phyloP scores from a whole-genome alignment of 2,329 filamentous ascomycete genomes.

The Microdochium nivale region DNA sequence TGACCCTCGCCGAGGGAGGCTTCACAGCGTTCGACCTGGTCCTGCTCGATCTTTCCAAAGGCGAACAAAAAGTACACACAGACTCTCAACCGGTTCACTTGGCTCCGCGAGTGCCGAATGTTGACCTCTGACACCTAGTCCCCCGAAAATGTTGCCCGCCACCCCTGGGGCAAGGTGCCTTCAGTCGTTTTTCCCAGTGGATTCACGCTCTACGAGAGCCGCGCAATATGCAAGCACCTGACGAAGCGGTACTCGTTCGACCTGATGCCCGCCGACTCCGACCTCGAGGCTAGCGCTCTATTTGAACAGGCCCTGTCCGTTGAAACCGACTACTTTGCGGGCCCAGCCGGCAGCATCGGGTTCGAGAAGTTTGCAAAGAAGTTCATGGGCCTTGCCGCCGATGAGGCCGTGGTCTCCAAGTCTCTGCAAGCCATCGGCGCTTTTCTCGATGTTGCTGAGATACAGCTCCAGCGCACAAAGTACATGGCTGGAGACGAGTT shows the following conservation, averaged over 20 bases:
- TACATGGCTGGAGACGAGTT: background rate
- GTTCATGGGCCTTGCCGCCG: slow-evolving; percentile 29
- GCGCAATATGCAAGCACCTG: slow-evolving; percentile 37
- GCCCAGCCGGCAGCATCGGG: slow-evolving; percentile 29
- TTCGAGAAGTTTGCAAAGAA: slow-evolving; percentile 37
- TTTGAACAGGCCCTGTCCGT: slow-evolving; percentile 33
- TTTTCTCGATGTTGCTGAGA: slow-evolving; percentile 34
- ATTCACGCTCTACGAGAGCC: slow-evolving; percentile 37
- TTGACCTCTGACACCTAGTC: slow-evolving; percentile 17
- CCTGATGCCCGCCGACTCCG: slow-evolving; percentile 27
- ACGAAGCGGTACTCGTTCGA: slow-evolving; percentile 34
- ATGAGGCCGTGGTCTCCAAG: slow-evolving; percentile 29
- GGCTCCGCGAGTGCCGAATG: background rate
- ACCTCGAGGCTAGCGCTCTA: slow-evolving; percentile 28
- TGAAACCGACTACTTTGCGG: slow-evolving; percentile 34
- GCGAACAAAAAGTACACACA: slow-evolving; percentile 29
- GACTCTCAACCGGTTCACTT: background rate
- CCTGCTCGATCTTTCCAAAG: slow-evolving; percentile 25
- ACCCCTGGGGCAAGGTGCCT: slow-evolving; percentile 33
- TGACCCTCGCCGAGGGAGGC: slow-evolving; percentile 32
- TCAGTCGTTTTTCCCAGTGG: slow-evolving; percentile 27
- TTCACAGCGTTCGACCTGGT: slow-evolving; percentile 32
- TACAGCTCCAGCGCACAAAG: slow-evolving; percentile 18
- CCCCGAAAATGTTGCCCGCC: slow-evolving; percentile 24
- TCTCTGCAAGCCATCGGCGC: slow-evolving; percentile 25